Conservation (phyloP, 768 basidiomycete genomes). For the Pseudohyphozyma bogoriensis region DNA sequence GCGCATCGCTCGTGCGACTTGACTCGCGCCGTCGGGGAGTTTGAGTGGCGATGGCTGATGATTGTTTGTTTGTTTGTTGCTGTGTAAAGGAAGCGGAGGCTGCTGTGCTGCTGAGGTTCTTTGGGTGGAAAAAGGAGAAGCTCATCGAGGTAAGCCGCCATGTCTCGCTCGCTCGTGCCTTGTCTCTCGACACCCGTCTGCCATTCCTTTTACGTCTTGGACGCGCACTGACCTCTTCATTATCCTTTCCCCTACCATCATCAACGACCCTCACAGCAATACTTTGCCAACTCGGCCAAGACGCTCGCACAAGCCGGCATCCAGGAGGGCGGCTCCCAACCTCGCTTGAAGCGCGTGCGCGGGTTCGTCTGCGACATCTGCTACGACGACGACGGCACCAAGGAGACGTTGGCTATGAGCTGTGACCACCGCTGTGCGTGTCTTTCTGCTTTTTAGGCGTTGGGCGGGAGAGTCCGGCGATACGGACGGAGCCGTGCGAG, state of each 20-base stretch:
- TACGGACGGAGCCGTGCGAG: no score
- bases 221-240: background rate
- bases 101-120: constrained; percentile 64
- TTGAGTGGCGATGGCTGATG: constrained; percentile 6
- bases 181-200: background rate
- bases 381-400: constrained; percentile 58
- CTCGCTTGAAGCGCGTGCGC: constrained; percentile 41
- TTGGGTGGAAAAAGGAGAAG: constrained; percentile 91
- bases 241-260: background rate
- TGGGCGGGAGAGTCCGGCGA: background rate
- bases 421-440: constrained; percentile 88
- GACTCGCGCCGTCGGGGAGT: background rate
- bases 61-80: background rate
- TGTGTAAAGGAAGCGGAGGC: constrained; percentile 54
- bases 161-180: background rate
- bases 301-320: constrained; percentile 69
- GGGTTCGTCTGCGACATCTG: constrained; percentile 84
- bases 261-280: constrained; percentile 36
- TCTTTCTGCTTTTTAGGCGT: constrained; percentile 33
- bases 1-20: background rate
- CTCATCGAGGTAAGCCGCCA: constrained; percentile 61
- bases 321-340: constrained; percentile 33
- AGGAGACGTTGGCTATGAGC: constrained; percentile 56
- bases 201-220: no score
- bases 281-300: constrained; percentile 77